Evolutionary conservation across 1,139 yeast species (phyloP), one percentile per base, ranked within the genome.

Genomic region (Pichia sp.): DNA sequence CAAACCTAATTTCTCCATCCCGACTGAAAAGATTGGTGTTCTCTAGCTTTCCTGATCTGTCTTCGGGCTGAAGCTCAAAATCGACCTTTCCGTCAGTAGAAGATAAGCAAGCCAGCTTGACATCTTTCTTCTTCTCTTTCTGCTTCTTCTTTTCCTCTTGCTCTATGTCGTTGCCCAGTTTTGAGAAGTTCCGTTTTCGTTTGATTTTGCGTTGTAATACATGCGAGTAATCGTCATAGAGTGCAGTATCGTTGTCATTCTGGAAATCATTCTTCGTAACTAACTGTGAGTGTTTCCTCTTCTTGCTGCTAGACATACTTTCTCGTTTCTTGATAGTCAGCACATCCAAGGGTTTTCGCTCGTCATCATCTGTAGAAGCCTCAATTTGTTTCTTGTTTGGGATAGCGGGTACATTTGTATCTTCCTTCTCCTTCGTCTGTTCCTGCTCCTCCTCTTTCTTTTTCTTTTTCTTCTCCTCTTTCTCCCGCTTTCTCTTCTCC

Each of bases 181-280:
- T 56, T 0, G 63, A 59, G 31, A 60, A 61, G 5, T 51, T 46
- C 8, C 58, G 50, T 42, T 61, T 62, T 36, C 51, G 56, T 18
- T 62, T 62, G 1, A 61, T 57, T 3, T 50, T 51, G 22, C 51
- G 58, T 31, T 62, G 55, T 12, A 58, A 41, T 16, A 54, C 50
- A 34, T 50, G 50, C 1, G 64, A 58, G 41, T 54, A 58, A 16
- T 36, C 42, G 23, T 45, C 42, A 13, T 36, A 31, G 6, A 37
- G 9, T n/a, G 26, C 34, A 5, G 47, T 46, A 37, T 46, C 44
- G 9, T 37, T 41, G 18, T 3, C 26, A 5, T 3, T 13, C 25
- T 22, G 19, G 13, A 25, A 23, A 8, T 21, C 16, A 13, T 21
- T 18, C 10, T 4, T 34, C 5, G 16, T 21, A n/a, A 19, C 53